Evolutionary conservation across 352 stramenopile species (phyloP).

Genomic region (Phytophthora fragariae): DNA sequence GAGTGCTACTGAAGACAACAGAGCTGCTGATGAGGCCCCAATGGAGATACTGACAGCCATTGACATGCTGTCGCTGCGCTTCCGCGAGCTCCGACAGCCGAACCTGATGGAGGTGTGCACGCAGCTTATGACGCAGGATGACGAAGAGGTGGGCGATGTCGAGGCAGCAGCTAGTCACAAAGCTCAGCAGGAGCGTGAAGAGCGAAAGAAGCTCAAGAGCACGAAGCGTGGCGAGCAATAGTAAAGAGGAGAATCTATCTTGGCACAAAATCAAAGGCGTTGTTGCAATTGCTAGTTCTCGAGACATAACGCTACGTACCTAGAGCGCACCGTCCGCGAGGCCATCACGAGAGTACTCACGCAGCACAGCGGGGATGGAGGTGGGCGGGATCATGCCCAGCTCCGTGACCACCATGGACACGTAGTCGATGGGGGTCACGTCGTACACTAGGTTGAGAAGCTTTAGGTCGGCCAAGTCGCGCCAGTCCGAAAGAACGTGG

Average conservation of each 20-base stretch:
- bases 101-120: slow-evolving; percentile 70
- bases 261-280: slow-evolving; percentile 30
- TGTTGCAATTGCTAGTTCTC: slow-evolving; percentile 15
- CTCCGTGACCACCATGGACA: slow-evolving; percentile 98
- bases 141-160: slow-evolving; percentile 38
- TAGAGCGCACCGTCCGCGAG: slow-evolving; percentile 53
- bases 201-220: slow-evolving; percentile 35
- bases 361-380: slow-evolving; percentile 96
- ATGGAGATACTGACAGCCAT: slow-evolving; percentile 73
- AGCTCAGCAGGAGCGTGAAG: slow-evolving; percentile 29
- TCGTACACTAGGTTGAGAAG: slow-evolving; percentile 94
- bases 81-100: slow-evolving; percentile 68
- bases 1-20: slow-evolving; percentile 22
- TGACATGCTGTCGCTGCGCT: slow-evolving; percentile 79
- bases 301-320: slow-evolving; percentile 15
- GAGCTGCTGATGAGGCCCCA: slow-evolving; percentile 19
- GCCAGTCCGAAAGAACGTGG: slow-evolving; percentile 88
- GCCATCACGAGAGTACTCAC: slow-evolving; percentile 90
- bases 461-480: slow-evolving; percentile 75
- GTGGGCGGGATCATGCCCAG: slow-evolving; percentile 98
- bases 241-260: slow-evolving; percentile 3
- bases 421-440: slow-evolving; percentile 96
- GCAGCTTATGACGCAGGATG: slow-evolving; percentile 61
- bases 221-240: slow-evolving; percentile 24
- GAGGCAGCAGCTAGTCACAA: slow-evolving; percentile 26